Percentiles rank a stretch among this genome's conserved stretches.
phyloP scores from a whole-genome alignment of 768 basidiomycete genomes.

The Suillus sp. region DNA sequence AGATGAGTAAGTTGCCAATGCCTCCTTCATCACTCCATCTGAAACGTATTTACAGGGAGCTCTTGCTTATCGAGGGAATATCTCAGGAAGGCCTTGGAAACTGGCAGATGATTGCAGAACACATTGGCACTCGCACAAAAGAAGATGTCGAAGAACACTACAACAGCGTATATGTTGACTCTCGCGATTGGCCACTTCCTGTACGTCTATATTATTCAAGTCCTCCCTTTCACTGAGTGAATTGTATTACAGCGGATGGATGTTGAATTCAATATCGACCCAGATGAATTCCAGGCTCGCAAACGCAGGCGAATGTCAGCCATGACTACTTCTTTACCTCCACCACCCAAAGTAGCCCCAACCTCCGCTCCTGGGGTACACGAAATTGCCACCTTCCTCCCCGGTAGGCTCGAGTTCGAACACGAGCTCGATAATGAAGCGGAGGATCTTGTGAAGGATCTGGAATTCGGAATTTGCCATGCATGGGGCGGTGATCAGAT shows the following conservation, averaged over 20 bases:
- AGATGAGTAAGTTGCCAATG: slow-evolving; percentile 71
- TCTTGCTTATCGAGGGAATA: slow-evolving; percentile 86
- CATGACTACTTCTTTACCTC: slow-evolving; percentile 60
- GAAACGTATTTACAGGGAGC: slow-evolving; percentile 57
- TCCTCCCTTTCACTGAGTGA: slow-evolving; percentile 19
- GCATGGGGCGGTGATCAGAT: slow-evolving; percentile 85
- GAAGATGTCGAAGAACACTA: slow-evolving; percentile 95
- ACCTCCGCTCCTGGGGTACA: slow-evolving; percentile 91
- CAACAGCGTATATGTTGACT: slow-evolving; percentile 74
- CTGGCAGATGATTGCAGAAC: slow-evolving; percentile 95
- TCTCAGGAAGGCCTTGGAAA: slow-evolving; percentile 89
- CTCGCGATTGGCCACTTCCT: slow-evolving; percentile 78
- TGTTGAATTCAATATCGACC: slow-evolving; percentile 66
- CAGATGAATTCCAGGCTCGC: slow-evolving; percentile 81
- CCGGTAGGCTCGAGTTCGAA: slow-evolving; percentile 97
- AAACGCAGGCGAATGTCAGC: slow-evolving; percentile 88
- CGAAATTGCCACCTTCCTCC: slow-evolving; percentile 90
- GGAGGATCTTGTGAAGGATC: slow-evolving; percentile 91
- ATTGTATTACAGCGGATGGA: slow-evolving; percentile 42
- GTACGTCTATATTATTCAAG: slow-evolving; percentile 45
- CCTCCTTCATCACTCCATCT: slow-evolving; percentile 1
- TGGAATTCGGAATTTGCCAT: slow-evolving; percentile 91
- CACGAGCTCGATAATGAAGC: slow-evolving; percentile 98
- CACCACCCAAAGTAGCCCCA: slow-evolving; percentile 71
- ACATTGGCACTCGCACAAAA: slow-evolving; percentile 90